Percentiles rank a stretch among this genome's conserved stretches.
Conservation (phyloP, 108 stramenopile species). For the Skeletonema menzelii region DNA sequence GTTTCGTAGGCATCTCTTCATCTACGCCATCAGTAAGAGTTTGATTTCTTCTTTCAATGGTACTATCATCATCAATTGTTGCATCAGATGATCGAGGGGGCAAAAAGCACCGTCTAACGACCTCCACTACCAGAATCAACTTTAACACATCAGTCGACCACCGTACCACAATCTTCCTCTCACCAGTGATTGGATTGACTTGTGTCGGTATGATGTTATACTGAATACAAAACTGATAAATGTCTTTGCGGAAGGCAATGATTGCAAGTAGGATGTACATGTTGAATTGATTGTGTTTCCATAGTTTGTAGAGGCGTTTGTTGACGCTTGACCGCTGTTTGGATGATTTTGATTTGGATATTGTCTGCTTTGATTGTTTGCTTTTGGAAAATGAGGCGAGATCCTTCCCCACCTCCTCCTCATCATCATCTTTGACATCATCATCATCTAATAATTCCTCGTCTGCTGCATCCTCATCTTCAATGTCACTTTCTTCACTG, state of each 20-base stretch:
- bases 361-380: not conserved
- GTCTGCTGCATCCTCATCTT: not conserved
- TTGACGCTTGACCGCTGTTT: constrained; percentile 1
- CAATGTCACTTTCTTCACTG: constrained; percentile 18
- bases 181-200: constrained; percentile 10
- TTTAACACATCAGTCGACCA: constrained; percentile 55
- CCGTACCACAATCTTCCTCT: constrained; percentile 12
- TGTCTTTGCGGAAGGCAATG: constrained; percentile 70
- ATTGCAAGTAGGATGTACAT: constrained; percentile 47
- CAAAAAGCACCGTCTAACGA: constrained; percentile 39
- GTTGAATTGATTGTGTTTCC: constrained; percentile 33
- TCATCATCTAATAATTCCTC: constrained; percentile 5
- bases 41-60: not conserved
- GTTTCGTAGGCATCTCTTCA: not conserved
- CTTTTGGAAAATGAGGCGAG: not conserved
- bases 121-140: constrained; percentile 50
- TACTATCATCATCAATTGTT: not conserved
- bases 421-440: constrained; percentile 8
- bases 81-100: not conserved
- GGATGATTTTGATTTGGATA: constrained; percentile 7
- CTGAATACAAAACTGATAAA: constrained; percentile 20
- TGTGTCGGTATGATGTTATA: constrained; percentile 7
- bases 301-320: constrained; percentile 8
- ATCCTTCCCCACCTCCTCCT: constrained; percentile 8
- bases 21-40: not conserved